Evolutionary conservation across 495 filamentous ascomycete genomes (phyloP), one percentile per base, ranked within the genome.

Genomic region (Polyplosphaeria fusca): DNA sequence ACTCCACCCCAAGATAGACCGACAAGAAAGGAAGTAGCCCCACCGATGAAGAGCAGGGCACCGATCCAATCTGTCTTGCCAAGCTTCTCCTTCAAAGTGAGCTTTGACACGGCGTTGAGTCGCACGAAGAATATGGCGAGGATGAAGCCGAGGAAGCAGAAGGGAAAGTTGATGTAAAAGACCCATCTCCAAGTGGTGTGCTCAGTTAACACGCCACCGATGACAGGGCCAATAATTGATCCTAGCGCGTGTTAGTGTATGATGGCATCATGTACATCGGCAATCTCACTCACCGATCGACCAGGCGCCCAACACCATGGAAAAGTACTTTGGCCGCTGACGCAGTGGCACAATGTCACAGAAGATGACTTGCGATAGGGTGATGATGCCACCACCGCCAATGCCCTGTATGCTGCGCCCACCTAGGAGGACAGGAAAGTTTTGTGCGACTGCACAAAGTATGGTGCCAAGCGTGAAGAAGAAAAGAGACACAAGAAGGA

Each of bases 61-160:
- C 85, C 85, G 26, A 80, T 27, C 76, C 83, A 87, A 60, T 88
- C 85, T 20, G 86, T 77, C 18, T 67, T 68, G 19, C 52, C 1
- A 0, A 82, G 35, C n/a, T 55, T 58, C 26, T 65, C 30, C 5
- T n/a, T 11, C 7, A 62, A 26, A 0, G 42, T 55, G 28, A 57
- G 18, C 13, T 4, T 18, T 0, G 18, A 4, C 18, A 24, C 20
- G 1, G 45, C 7, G 3, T 61, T 47, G 3, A 68, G 39, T 2
- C 42, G 30, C 2, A 73, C 47, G 23, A 68, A 49, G 18, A 71
- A 47, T 1, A 60, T 52, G 1, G 67, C 65, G 9, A 68, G 49
- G 1, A 63, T 37, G 5, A 73, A 47, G 2, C 63, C 67, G 13
- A 73, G 38, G 4, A 53, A 71, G 43, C 64, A 67, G 32, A 75